Evolutionary conservation across 306 rosid species (phyloP), one percentile per base, ranked within the genome.

Genomic region (Quercus parvula): DNA sequence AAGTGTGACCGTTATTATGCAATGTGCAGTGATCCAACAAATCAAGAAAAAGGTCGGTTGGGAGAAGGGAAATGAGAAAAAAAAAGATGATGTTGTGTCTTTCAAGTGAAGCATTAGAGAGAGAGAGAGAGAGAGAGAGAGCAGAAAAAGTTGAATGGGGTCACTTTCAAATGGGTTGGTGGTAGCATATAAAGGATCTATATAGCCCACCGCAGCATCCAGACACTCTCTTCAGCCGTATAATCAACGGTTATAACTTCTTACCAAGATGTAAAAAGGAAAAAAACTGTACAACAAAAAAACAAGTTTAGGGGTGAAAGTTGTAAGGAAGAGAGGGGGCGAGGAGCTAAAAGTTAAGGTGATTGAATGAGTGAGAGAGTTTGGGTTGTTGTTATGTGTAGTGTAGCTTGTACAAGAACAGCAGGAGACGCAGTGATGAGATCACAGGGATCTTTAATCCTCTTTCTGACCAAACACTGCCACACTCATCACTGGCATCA

Each of bases 381-480:
- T 75, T 56, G 59, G 76, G 73, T 75, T 71, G 75, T 70, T 57
- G 46, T 59, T 59, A 10, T 33, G 30, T 62, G 41, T 71, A n/a
- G 77, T n/a, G 73, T 24, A 25, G 67, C 44, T 41, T 61, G 82
- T 77, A 89, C 78, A 81, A 78, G 78, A 81, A 77, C 52, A 78
- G 81, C 68, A 75, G 87, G 74, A 77, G 84, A 71, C 18, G 79
- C 86, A 90, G 90, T 77, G 83, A 79, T 88, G 90, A 79, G 82
- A 77, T 78, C 85, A 84, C 81, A 83, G 82, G 78, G 81, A 87
- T 83, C 87, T 84, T 90, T 84, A 86, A 87, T 79, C 86, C 84
- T 86, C 73, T 78, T 82, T 88, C 91, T 90, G 94, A 88, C 90
- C 89, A 84, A 71, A 83, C 94, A 87, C 90, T 87, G 89, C 77